Base-by-base conservation (phyloP, 345 rosid genomes). In the Barbarea vulgaris region DNA sequence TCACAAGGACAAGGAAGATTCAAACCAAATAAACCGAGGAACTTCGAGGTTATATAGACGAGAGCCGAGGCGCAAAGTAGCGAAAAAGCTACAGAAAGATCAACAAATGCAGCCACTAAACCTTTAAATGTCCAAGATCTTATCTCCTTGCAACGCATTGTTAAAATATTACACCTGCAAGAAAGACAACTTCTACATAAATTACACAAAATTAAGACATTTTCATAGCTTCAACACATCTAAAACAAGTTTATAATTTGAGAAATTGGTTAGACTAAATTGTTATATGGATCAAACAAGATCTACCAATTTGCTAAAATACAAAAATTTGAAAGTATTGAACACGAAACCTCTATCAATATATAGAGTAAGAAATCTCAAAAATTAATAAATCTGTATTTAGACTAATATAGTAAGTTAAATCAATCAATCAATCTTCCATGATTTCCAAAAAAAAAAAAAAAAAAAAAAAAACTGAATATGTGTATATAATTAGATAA, bases 1-100 rank as follows among this genome's bases (percentile, higher is more conserved):
- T 85, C 79, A 75, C 88, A 84, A 54, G 88, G 86, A 41, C 96
- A 90, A 0, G 93, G 91, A 37, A 88, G 82, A 19, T 30, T 36
- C 58, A 80, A 59, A 6, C 93, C 91, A 33, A 88, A 82, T 19
- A 88, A 50, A 78, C 82, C 70, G 30, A 90, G 82, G 66, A 90
- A 75, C 28, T 77, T 85, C 0, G 93, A 84, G 8, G 85, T 75
- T 19, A 80, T 18, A 67, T 79, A 88, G 41, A 84, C 85, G 33
- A 85, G 61, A 17, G 81, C 17, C 6, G 93, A 85, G 2, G 83
- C 90, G 25, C 83, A 84, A 34, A 90, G 83, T 5, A 88, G 81
- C 24, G 70, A 58, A 67, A 78, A 84, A 15, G 85, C 82, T 62
- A 87, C 64, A 10, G 76, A 70, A 24, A 90, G 85, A 82, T 90